Percentiles rank a stretch among this genome's conserved stretches.
Conservation (phyloP, 2,329 filamentous ascomycete genomes). For the Triangularia verruculosa region DNA sequence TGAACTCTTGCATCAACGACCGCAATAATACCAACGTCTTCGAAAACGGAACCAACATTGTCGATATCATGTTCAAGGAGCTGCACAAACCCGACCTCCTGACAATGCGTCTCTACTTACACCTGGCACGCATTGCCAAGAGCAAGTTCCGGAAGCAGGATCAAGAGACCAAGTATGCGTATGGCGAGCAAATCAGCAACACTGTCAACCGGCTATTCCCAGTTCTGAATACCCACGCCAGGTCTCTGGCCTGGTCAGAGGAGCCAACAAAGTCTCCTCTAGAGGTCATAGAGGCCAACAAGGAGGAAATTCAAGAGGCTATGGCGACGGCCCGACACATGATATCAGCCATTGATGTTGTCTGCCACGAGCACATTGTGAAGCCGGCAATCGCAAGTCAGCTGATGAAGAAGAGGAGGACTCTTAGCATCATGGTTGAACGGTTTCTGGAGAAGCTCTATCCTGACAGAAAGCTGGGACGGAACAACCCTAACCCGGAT, state of each 20-base stretch:
- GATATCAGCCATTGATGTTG: conserved; percentile 45
- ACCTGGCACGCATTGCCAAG: conserved; percentile 50
- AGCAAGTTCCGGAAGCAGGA: conserved; percentile 35
- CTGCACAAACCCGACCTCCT: conserved; percentile 48
- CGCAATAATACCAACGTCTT: conserved; percentile 71
- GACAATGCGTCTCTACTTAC: conserved; percentile 54
- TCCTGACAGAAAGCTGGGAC: conserved; percentile 5
- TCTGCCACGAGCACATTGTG: conserved; percentile 40
- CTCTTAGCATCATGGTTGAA: conserved; percentile 33
- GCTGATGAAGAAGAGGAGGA: conserved; percentile 33
- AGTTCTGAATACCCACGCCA: conserved; percentile 39
- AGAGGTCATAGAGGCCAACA: conserved; percentile 26
- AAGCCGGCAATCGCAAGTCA: conserved; percentile 12
- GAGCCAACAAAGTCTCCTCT: conserved; percentile 24
- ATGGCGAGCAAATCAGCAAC: conserved; percentile 48
- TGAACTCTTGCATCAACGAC: conserved; percentile 72
- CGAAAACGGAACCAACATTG: conserved; percentile 59
- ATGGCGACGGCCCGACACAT: conserved; percentile 45
- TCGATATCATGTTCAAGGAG: conserved; percentile 58
- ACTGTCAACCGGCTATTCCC: conserved; percentile 52
- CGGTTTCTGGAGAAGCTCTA: conserved; percentile 27
- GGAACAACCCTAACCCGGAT: neutral
- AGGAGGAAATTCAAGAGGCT: conserved; percentile 40
- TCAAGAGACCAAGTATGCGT: conserved; percentile 32
- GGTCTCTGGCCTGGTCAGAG: conserved; percentile 37